Conservation (phyloP, 148 eudicot genomes). For the Fallopia convolvulus region DNA sequence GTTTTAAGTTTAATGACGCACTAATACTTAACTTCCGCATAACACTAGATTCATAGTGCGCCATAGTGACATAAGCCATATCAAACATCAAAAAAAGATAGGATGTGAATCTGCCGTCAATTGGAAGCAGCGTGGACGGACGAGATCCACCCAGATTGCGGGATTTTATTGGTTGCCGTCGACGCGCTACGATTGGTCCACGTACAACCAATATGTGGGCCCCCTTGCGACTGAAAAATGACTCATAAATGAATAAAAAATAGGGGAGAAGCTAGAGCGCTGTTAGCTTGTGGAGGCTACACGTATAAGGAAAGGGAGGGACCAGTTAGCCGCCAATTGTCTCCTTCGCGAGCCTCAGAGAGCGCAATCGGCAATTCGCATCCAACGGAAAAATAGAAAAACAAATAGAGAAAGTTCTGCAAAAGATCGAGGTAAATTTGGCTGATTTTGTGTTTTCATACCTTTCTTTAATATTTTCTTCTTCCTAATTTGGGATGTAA, state of each 20-base stretch:
- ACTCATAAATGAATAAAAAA: not conserved
- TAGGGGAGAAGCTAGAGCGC: not conserved
- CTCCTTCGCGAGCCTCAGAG: slow-evolving; percentile 1
- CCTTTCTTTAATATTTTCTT: not conserved
- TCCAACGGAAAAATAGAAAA: not conserved
- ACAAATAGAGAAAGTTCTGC: slow-evolving; percentile 3
- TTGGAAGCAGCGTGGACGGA: slow-evolving; percentile 15
- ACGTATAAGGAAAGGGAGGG: slow-evolving; percentile 6
- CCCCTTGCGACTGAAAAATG: slow-evolving; percentile 8
- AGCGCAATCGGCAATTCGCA: not conserved
- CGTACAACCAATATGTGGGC: slow-evolving; percentile 21
- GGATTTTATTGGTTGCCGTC: slow-evolving; percentile 10
- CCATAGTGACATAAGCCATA: not conserved
- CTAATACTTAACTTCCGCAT: no score
- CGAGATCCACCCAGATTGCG: slow-evolving; percentile 7
- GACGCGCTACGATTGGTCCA: slow-evolving; percentile 40
- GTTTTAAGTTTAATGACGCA: no score
- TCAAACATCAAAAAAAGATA: not conserved
- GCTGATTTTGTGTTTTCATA: not conserved
- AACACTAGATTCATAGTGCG: not conserved
- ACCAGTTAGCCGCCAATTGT: slow-evolving; percentile 39
- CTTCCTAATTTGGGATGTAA: not conserved
- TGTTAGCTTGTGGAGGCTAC: not conserved
- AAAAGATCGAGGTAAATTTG: slow-evolving; percentile 6
- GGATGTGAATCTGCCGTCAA: not conserved